These are phyloP conservation scores for Croton setiger DNA, from an alignment of 441 rosid genomes.

Conservation along the genomic window DNA sequence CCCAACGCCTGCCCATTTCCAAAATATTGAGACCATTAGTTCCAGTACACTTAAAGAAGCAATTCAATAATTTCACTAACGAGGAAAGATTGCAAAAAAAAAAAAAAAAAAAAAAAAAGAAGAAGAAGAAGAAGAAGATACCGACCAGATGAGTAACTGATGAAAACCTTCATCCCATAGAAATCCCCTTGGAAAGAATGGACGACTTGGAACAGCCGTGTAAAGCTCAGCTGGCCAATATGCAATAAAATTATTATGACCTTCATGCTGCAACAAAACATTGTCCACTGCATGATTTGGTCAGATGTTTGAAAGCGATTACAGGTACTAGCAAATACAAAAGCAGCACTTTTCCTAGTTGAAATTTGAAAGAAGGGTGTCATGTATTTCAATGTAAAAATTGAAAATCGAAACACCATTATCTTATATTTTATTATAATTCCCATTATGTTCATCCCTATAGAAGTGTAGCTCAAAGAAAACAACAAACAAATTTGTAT, in stretches of 20 bases:
- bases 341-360: conserved; percentile 1
- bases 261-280: conserved; percentile 59
- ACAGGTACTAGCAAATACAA: conserved; percentile 12
- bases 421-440: neutral
- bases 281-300: conserved; percentile 31
- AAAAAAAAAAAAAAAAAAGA: too few relatives aligned
- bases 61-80: neutral
- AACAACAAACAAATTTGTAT: neutral
- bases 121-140: too few relatives aligned
- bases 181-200: conserved; percentile 96
- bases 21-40: neutral
- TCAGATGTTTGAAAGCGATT: conserved; percentile 30
- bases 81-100: neutral
- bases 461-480: neutral
- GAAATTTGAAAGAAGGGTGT: conserved; percentile 3
- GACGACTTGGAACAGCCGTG: conserved; percentile 98
- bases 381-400: neutral
- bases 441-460: neutral
- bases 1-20: conserved; percentile 69
- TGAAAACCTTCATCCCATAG: conserved; percentile 99
- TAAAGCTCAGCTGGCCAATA: conserved; percentile 99
- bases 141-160: conserved; percentile 92
- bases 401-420: neutral
- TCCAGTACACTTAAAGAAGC: neutral
- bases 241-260: conserved; percentile 48